Evolutionary conservation across 2,329 filamentous ascomycete genomes (phyloP).

Genomic region (Venturia asperata): DNA sequence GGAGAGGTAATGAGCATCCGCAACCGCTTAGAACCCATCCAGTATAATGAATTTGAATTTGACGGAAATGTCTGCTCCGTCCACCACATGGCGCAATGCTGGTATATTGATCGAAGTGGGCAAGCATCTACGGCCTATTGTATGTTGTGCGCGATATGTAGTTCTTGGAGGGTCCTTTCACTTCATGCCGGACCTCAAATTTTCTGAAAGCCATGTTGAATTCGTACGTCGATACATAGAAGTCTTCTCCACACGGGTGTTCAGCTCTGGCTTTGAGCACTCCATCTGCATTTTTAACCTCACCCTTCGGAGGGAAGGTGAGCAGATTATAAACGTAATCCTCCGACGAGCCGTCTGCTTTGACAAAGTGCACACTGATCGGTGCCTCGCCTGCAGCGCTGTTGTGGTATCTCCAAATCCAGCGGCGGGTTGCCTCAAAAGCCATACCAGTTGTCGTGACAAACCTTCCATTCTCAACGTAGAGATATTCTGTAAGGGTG

Average conservation of each 20-base stretch:
- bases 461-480: conserved; percentile 15
- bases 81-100: background rate
- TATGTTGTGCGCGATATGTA: conserved; percentile 26
- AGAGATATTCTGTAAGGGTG: conserved; percentile 14
- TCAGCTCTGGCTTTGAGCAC: background rate
- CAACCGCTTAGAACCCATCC: too few species aligned
- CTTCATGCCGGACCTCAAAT: conserved; percentile 35
- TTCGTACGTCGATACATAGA: conserved; percentile 17
- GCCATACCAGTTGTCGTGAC: background rate
- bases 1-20: background rate
- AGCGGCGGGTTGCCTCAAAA: conserved; percentile 1
- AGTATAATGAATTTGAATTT: too few species aligned
- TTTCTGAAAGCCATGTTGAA: conserved; percentile 22
- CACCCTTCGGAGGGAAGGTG: background rate
- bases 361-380: conserved; percentile 19
- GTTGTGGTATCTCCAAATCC: conserved; percentile 18
- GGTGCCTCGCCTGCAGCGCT: background rate
- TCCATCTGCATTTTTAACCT: background rate
- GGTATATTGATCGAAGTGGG: background rate
- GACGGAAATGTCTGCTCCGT: background rate
- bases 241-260: conserved; percentile 18
- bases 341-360: conserved; percentile 13
- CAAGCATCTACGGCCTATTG: background rate
- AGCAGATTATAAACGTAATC: conserved; percentile 18
- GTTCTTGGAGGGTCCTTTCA: conserved; percentile 36